A percentile compares a stretch with the other conserved stretches of the same genome.
phyloP scores from a whole-genome alignment of 2,329 filamentous ascomycete species.

The Dactylonectria estremocensis region DNA sequence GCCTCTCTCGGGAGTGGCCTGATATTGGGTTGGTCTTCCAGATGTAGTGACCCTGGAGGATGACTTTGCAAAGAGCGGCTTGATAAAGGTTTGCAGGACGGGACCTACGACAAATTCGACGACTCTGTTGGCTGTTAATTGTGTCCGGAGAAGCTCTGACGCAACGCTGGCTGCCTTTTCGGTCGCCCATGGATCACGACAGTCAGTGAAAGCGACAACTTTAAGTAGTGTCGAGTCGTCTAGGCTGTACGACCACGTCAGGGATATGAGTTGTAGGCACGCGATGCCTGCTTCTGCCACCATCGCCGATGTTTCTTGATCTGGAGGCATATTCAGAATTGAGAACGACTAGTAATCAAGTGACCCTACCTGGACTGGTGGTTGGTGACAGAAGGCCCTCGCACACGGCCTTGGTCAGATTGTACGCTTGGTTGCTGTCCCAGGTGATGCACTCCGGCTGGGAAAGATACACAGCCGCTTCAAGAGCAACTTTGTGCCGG shows the following conservation, averaged over 20 bases:
- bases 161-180: slow-evolving; percentile 50
- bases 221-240: slow-evolving; percentile 48
- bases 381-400: slow-evolving; percentile 9
- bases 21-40: slow-evolving; percentile 50
- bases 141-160: slow-evolving; percentile 49
- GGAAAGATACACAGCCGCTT: slow-evolving; percentile 15
- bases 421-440: neutral
- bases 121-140: slow-evolving; percentile 40
- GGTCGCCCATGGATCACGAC: slow-evolving; percentile 58
- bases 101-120: slow-evolving; percentile 65
- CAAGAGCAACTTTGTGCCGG: slow-evolving; percentile 21
- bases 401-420: slow-evolving; percentile 1
- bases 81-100: slow-evolving; percentile 75
- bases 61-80: slow-evolving; percentile 75
- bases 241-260: slow-evolving; percentile 14
- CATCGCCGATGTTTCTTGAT: slow-evolving; percentile 14
- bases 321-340: neutral
- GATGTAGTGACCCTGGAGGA: slow-evolving; percentile 57
- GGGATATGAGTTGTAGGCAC: slow-evolving; percentile 47
- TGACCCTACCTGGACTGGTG: slow-evolving; percentile 1
- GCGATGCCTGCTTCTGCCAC: slow-evolving; percentile 48
- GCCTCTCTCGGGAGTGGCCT: slow-evolving; percentile 15
- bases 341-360: too few relatives aligned
- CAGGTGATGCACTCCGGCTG: neutral
- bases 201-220: slow-evolving; percentile 52